These are phyloP conservation scores for Saccharomyces hybrid DNA, from an alignment of 1,139 yeast genomes.

Conservation along the genomic window DNA sequence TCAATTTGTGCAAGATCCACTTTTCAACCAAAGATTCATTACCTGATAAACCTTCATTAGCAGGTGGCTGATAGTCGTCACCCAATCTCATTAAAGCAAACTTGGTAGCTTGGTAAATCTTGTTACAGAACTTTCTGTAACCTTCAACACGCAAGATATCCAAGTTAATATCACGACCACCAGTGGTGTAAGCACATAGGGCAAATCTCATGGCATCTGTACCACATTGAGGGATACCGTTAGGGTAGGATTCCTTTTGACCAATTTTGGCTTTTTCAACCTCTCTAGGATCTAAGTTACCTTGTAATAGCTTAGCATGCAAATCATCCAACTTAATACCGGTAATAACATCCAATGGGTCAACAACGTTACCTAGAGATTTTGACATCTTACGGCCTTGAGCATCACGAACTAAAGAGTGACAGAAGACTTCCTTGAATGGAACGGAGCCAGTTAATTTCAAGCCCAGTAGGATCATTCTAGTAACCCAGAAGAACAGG, in stretches of 20 bases:
- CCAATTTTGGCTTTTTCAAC: conserved; percentile 82
- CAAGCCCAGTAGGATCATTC: conserved; percentile 89
- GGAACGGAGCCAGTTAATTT: conserved; percentile 89
- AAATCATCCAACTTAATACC: conserved; percentile 78
- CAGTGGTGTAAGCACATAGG: conserved; percentile 95
- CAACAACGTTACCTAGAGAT: conserved; percentile 92
- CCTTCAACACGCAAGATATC: conserved; percentile 97
- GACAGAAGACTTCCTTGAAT: conserved; percentile 95
- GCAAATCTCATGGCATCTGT: conserved; percentile 98
- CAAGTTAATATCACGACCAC: conserved; percentile 96
- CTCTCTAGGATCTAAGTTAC: conserved; percentile 89
- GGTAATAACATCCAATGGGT: conserved; percentile 86
- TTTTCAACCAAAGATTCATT: conserved; percentile 87
- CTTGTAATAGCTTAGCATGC: conserved; percentile 67
- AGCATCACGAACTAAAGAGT: conserved; percentile 96
- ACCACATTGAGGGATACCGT: conserved; percentile 98
- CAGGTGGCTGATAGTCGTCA: conserved; percentile 76
- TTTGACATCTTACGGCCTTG: conserved; percentile 99
- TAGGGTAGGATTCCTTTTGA: conserved; percentile 85
- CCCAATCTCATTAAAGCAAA: conserved; percentile 93
- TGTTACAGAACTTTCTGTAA: conserved; percentile 98
- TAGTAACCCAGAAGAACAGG: conserved; percentile 95
- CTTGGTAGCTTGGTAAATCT: conserved; percentile 97
- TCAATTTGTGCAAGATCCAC: conserved; percentile 89
- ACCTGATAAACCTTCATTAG: conserved; percentile 54